These are phyloP conservation scores for Debaryomyces maramus DNA, from an alignment of 805 yeast genomes.

Conservation along the genomic window DNA sequence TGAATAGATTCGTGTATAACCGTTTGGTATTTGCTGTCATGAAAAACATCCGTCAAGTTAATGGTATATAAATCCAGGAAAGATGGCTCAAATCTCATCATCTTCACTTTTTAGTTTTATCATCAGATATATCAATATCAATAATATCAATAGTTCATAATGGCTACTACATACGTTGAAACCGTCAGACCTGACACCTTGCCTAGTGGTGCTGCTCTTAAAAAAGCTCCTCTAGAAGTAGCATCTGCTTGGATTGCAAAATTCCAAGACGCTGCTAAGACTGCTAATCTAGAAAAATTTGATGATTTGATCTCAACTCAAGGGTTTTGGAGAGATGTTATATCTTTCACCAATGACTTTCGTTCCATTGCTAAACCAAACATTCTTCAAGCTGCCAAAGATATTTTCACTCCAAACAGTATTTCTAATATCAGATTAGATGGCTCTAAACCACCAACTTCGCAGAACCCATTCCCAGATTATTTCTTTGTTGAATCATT, in stretches of 20 bases:
- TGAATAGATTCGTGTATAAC: background rate
- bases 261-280: constrained; percentile 3
- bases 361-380: constrained; percentile 4
- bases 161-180: constrained; percentile 1
- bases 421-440: constrained; percentile 2
- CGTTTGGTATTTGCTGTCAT: background rate
- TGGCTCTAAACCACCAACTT: constrained; percentile 2
- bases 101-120: constrained; percentile 1
- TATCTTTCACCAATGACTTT: constrained; percentile 2
- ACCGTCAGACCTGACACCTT: constrained; percentile 2
- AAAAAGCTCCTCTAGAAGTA: constrained; percentile 2
- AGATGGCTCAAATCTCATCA: background rate
- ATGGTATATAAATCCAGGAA: constrained; percentile 4
- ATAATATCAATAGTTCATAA: constrained; percentile 1
- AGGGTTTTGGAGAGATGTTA: constrained; percentile 4
- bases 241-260: constrained; percentile 3
- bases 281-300: constrained; percentile 2
- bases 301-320: constrained; percentile 4
- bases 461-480: constrained; percentile 3
- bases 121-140: constrained; percentile 3
- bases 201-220: constrained; percentile 1
- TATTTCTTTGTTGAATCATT: constrained; percentile 3
- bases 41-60: background rate
- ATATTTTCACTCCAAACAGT: constrained; percentile 1
- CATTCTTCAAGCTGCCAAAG: constrained; percentile 3